Conservation (phyloP, 768 basidiomycete genomes). For the Termitomyces sp. region DNA sequence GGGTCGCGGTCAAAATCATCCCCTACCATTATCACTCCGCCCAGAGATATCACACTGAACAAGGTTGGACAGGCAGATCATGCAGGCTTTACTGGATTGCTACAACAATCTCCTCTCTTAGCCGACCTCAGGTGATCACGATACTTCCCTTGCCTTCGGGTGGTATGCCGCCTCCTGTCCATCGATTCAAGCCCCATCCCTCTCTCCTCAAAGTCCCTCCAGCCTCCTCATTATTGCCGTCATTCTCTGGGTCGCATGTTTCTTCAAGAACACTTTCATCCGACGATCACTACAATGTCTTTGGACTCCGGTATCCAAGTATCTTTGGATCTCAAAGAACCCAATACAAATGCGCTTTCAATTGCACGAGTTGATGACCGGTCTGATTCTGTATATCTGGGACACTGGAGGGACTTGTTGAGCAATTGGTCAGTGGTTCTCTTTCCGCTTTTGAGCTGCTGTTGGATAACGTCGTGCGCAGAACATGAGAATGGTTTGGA, state of each 20-base stretch:
- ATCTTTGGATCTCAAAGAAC: no score
- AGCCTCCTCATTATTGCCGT: background rate
- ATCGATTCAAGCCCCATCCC: background rate
- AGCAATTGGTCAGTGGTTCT: background rate
- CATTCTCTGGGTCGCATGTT: background rate
- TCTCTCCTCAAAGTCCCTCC: background rate
- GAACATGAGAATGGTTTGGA: slow-evolving; percentile 28
- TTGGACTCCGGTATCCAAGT: background rate
- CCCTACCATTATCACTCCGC: no score
- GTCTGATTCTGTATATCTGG: background rate
- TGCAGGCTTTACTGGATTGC: no score
- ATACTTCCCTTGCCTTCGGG: background rate
- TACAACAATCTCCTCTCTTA: no score
- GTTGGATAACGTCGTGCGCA: slow-evolving; percentile 6
- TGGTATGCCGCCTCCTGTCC: background rate
- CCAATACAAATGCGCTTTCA: background rate
- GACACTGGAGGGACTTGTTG: background rate
- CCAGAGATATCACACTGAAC: no score
- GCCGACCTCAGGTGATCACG: no score
- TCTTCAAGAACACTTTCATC: background rate
- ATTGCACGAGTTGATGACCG: background rate
- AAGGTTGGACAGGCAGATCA: no score
- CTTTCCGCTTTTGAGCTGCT: background rate
- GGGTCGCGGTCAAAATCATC: no score
- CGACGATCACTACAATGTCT: background rate